Evolutionary conservation across 306 rosid species (phyloP).

Genomic region (Rosa persica): DNA sequence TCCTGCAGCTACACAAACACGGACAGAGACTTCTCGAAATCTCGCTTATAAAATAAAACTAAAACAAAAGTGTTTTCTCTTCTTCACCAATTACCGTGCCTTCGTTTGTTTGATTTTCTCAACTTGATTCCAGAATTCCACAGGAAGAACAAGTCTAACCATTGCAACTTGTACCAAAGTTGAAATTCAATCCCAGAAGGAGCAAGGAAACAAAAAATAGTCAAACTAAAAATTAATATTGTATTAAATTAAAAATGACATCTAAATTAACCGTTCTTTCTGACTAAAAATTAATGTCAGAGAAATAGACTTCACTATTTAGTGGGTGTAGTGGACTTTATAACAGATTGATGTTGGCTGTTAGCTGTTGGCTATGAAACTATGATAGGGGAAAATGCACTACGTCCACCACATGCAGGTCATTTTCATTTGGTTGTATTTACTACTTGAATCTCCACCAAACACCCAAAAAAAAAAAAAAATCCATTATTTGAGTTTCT

Average conservation of each 20-base stretch:
- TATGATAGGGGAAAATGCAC: background rate
- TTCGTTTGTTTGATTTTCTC: background rate
- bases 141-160: background rate
- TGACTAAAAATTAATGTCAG: conserved; percentile 10
- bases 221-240: background rate
- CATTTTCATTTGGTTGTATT: background rate
- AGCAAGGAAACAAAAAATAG: background rate
- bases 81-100: background rate
- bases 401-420: background rate
- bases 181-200: background rate
- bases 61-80: background rate
- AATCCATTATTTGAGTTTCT: too few relatives aligned
- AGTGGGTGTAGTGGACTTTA: background rate
- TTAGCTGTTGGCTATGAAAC: background rate
- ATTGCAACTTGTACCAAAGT: background rate
- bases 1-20: background rate
- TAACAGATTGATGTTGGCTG: background rate
- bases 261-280: background rate
- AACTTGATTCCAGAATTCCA: background rate
- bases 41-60: background rate
- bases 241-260: background rate
- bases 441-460: background rate
- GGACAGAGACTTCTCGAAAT: background rate
- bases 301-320: background rate
- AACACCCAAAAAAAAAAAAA: too few relatives aligned